A percentile compares a stretch with the other conserved stretches of the same genome.
Evolutionary conservation across 2,329 filamentous ascomycete species (phyloP).

Genomic region (Cordyceps fumosorosea): DNA sequence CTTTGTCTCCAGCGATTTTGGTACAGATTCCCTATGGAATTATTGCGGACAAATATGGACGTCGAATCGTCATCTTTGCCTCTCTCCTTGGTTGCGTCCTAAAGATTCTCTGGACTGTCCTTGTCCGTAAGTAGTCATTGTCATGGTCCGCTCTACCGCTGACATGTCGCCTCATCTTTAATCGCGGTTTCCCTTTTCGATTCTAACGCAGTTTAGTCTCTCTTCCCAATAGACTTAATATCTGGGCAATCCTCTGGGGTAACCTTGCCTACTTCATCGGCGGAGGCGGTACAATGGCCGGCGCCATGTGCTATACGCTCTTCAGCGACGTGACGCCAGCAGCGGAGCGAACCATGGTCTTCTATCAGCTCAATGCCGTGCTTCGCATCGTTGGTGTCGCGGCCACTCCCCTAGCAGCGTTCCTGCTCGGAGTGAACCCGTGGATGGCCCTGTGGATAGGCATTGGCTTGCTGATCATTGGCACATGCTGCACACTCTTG

Average conservation of each 20-base stretch:
- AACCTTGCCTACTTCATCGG: conserved; percentile 33
- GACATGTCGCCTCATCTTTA: neutral
- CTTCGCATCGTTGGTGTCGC: conserved; percentile 33
- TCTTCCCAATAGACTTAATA: conserved; percentile 31
- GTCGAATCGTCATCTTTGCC: conserved; percentile 34
- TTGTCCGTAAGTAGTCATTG: conserved; percentile 24
- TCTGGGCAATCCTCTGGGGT: conserved; percentile 32
- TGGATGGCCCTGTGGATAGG: conserved; percentile 36
- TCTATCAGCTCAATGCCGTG: conserved; percentile 33
- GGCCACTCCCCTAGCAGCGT: conserved; percentile 34
- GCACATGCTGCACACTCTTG: conserved; percentile 24
- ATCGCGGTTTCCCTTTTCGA: neutral
- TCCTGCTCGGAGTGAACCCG: conserved; percentile 30
- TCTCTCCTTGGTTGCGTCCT: conserved; percentile 27
- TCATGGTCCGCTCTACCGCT: no score
- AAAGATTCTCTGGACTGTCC: conserved; percentile 23
- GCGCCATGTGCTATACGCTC: conserved; percentile 40
- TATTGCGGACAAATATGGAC: conserved; percentile 40
- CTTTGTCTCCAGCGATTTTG: conserved; percentile 27
- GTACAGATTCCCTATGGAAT: conserved; percentile 41
- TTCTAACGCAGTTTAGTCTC: conserved; percentile 23
- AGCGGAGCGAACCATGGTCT: conserved; percentile 31
- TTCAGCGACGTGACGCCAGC: conserved; percentile 37
- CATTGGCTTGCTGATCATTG: conserved; percentile 24
- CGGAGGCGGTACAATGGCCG: conserved; percentile 31